These are phyloP conservation scores for Aspergillus nidulans DNA, from an alignment of 495 filamentous ascomycete species.

Conservation along the genomic window DNA sequence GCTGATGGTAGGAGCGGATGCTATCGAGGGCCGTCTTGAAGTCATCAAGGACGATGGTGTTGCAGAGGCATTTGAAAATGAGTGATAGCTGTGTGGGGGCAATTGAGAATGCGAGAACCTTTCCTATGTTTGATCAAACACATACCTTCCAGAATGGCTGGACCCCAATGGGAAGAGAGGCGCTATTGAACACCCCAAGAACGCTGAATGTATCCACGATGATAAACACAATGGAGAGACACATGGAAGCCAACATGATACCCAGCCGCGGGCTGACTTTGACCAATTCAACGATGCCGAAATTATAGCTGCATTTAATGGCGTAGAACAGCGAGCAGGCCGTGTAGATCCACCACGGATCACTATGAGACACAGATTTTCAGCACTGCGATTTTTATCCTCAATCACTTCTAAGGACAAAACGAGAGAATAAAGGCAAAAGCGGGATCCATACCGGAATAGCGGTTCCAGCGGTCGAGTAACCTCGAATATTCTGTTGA, in stretches of 20 bases:
- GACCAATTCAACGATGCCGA: conserved; percentile 45
- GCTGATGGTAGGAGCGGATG: no score
- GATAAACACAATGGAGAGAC: conserved; percentile 51
- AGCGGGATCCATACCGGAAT: conserved; percentile 30
- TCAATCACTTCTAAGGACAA: no score
- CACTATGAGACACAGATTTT: conserved; percentile 29
- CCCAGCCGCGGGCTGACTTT: conserved; percentile 51
- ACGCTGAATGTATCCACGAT: conserved; percentile 43
- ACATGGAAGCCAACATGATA: conserved; percentile 52
- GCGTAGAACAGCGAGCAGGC: conserved; percentile 47
- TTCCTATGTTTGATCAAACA: no score
- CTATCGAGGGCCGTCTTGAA: conserved; percentile 56
- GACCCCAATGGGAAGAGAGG: conserved; percentile 28
- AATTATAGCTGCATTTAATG: conserved; percentile 50
- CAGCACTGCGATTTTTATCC: neutral
- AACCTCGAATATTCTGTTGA: conserved; percentile 44
- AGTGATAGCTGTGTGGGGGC: conserved; percentile 50
- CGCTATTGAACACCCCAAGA: conserved; percentile 21
- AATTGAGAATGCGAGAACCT: neutral
- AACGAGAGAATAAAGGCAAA: neutral
- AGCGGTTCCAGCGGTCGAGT: conserved; percentile 52
- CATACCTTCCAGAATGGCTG: conserved; percentile 42
- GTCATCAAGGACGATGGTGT: conserved; percentile 56
- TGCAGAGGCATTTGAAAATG: conserved; percentile 58
- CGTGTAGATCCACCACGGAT: conserved; percentile 60